A percentile compares a stretch with the other conserved stretches of the same genome.
These are phyloP conservation scores for Halophytophthora batemanensis DNA, from an alignment of 352 stramenopile genomes.

Conservation along the genomic window DNA sequence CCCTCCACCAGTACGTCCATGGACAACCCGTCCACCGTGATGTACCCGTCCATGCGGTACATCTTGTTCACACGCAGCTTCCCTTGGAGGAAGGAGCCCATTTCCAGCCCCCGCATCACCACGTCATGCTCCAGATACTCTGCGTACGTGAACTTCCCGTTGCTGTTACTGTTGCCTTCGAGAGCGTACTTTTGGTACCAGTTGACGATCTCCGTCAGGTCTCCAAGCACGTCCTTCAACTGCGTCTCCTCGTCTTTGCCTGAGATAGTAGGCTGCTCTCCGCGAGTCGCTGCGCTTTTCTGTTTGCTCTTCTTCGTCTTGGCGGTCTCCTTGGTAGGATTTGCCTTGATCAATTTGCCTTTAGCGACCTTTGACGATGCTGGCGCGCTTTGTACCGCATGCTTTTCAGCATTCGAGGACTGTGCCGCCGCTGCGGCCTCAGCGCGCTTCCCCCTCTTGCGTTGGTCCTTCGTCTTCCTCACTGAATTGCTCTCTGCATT, in stretches of 20 bases:
- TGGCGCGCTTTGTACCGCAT: no score
- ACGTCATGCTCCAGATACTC: constrained; percentile 38
- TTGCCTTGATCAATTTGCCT: neutral
- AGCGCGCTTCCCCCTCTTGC: constrained; percentile 4
- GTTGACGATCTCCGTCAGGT: neutral
- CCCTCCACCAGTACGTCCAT: constrained; percentile 77
- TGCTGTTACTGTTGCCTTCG: constrained; percentile 1
- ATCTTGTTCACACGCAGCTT: constrained; percentile 73
- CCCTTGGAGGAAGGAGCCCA: constrained; percentile 45
- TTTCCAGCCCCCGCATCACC: constrained; percentile 32
- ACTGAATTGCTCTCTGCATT: constrained; percentile 3
- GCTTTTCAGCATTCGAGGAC: no score
- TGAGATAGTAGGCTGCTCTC: constrained; percentile 3
- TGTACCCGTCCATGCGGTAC: constrained; percentile 73
- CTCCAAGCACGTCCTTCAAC: constrained; percentile 11
- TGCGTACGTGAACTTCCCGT: constrained; percentile 19
- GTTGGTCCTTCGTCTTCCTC: constrained; percentile 10
- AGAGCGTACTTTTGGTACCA: neutral
- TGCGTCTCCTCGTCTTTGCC: neutral
- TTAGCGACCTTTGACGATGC: neutral
- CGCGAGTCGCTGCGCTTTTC: neutral
- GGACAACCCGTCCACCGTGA: constrained; percentile 69
- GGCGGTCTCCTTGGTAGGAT: neutral
- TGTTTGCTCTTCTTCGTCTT: neutral
- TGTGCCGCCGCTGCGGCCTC: neutral